Evolutionary conservation across 768 basidiomycete genomes (phyloP).

Genomic region (Pulveroboletus frians): DNA sequence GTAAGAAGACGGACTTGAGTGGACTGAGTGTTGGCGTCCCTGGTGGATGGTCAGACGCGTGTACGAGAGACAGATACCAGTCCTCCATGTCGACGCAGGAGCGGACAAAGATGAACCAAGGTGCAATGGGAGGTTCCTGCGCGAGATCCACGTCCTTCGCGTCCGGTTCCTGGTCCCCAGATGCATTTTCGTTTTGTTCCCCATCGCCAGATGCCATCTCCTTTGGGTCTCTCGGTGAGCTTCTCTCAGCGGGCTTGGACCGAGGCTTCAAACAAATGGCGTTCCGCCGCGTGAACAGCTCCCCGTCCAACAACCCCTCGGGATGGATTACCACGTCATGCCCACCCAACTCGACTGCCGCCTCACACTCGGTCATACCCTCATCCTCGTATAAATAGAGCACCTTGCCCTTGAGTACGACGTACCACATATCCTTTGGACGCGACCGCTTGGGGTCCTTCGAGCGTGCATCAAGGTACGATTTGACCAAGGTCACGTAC

Average conservation of each 20-base stretch:
- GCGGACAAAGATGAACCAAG: slow-evolving; percentile 93
- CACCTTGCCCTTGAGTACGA: slow-evolving; percentile 85
- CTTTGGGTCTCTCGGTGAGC: slow-evolving; percentile 47
- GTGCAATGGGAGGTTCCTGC: slow-evolving; percentile 49
- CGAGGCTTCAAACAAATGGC: slow-evolving; percentile 74
- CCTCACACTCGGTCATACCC: slow-evolving; percentile 83
- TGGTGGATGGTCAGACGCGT: slow-evolving; percentile 61
- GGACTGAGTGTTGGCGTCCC: slow-evolving; percentile 59
- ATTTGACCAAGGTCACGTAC: slow-evolving; percentile 75
- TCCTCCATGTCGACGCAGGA: slow-evolving; percentile 94
- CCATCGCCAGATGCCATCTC: slow-evolving; percentile 41
- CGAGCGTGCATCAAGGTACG: slow-evolving; percentile 75
- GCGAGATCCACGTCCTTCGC: slow-evolving; percentile 35
- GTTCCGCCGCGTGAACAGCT: slow-evolving; percentile 87
- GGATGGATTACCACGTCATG: slow-evolving; percentile 76
- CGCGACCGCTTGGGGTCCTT: slow-evolving; percentile 79
- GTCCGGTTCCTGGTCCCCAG: slow-evolving; percentile 27
- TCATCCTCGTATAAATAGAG: slow-evolving; percentile 95
- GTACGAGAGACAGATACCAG: slow-evolving; percentile 83
- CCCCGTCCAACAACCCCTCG: slow-evolving; percentile 73
- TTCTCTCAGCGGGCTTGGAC: slow-evolving; percentile 27
- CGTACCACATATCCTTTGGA: slow-evolving; percentile 92
- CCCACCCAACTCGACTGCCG: slow-evolving; percentile 78
- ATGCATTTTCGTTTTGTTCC: slow-evolving; percentile 28
- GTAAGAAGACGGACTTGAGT: slow-evolving; percentile 59